Conservation (phyloP, 73 alveolate species). For the Paramecium tetraurelia region DNA sequence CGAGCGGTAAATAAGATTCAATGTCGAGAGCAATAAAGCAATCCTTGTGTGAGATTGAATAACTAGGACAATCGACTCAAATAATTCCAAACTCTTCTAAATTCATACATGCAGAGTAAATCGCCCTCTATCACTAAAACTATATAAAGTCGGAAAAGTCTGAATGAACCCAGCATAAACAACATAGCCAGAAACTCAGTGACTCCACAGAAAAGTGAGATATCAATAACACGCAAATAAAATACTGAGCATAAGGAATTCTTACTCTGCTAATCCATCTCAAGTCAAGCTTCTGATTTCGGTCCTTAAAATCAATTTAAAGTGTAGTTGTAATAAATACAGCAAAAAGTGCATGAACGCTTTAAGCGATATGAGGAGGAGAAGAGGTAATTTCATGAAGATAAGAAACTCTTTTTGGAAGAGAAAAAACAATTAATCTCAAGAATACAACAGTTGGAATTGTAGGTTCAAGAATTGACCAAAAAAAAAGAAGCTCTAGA, state of each 20-base stretch:
- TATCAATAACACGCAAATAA: not conserved
- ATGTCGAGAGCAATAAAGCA: not conserved
- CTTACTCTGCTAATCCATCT: not conserved
- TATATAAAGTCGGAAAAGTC: not conserved
- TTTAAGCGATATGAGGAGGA: not conserved
- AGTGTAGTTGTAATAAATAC: not conserved
- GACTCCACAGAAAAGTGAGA: not conserved
- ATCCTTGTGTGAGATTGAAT: not conserved
- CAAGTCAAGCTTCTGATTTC: not conserved
- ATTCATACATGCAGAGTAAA: not conserved
- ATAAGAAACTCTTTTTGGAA: not conserved
- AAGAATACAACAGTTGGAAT: not conserved
- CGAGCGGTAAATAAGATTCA: not conserved
- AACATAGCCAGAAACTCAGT: not conserved
- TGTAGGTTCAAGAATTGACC: not conserved
- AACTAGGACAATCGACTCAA: not conserved
- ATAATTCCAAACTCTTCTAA: not conserved
- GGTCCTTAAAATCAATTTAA: not conserved
- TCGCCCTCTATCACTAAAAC: not conserved
- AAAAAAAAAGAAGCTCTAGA: not conserved
- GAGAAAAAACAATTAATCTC: not conserved
- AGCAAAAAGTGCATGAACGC: not conserved
- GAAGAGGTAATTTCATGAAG: not conserved
- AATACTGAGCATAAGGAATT: constrained; percentile 27
- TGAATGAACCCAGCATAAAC: not conserved